Conservation (phyloP, 2,329 filamentous ascomycete genomes). For the Mariannaea elegans region DNA sequence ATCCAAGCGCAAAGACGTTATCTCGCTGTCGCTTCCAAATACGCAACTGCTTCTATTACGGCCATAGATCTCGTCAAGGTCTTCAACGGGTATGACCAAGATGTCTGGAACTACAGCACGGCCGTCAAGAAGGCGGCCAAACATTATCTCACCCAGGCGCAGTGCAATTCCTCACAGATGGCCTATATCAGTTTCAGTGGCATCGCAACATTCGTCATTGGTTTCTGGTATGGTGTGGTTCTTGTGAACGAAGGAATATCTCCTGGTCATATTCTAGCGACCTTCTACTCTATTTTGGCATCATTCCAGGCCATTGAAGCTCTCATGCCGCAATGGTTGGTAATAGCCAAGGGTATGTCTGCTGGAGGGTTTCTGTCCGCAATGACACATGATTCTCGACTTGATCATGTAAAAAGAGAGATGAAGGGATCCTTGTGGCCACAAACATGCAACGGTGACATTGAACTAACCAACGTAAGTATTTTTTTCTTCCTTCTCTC, state of each 20-base stretch:
- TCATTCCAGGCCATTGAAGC: conserved; percentile 79
- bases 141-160: conserved; percentile 74
- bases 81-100: conserved; percentile 78
- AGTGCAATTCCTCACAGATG: conserved; percentile 75
- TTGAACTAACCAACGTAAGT: conserved; percentile 74
- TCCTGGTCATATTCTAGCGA: conserved; percentile 77
- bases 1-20: conserved; percentile 75
- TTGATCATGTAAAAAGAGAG: background rate
- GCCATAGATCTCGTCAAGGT: conserved; percentile 88
- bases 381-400: conserved; percentile 47
- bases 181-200: conserved; percentile 78
- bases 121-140: conserved; percentile 66
- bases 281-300: conserved; percentile 84
- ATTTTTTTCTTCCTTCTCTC: conserved; percentile 8
- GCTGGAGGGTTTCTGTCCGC: conserved; percentile 71
- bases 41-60: conserved; percentile 72
- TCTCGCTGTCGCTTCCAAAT: conserved; percentile 76
- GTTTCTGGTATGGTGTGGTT: conserved; percentile 86
- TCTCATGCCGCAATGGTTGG: conserved; percentile 78
- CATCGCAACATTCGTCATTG: conserved; percentile 82
- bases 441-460: conserved; percentile 66
- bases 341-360: conserved; percentile 80
- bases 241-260: conserved; percentile 70
- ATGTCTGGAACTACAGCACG: conserved; percentile 70
- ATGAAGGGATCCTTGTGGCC: conserved; percentile 41